phyloP scores from a whole-genome alignment of 257 asterid species.

The Cordia subcordata region DNA sequence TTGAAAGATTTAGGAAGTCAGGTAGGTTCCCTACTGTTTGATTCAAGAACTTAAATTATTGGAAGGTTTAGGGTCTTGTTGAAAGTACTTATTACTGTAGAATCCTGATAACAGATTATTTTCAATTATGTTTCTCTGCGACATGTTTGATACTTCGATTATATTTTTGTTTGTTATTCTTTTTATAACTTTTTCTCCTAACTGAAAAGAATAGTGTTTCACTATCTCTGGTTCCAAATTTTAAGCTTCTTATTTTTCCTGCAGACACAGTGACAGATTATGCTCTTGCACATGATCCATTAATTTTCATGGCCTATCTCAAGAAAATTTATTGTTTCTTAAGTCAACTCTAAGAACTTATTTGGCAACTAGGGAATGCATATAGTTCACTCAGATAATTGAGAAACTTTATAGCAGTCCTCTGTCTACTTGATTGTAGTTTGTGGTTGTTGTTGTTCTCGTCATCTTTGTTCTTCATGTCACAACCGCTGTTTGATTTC shows the following conservation, averaged over 20 bases:
- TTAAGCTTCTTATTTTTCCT: background rate
- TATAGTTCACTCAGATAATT: background rate
- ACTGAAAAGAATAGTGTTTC: background rate
- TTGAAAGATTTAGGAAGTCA: background rate
- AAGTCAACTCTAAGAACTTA: background rate
- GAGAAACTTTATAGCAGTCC: background rate
- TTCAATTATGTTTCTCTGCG: background rate
- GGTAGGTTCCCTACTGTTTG: background rate
- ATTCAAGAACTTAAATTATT: background rate
- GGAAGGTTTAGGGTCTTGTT: no score
- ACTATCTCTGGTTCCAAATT: background rate
- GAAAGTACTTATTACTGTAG: background rate
- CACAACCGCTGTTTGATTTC: background rate
- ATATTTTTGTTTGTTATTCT: background rate
- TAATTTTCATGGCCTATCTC: background rate
- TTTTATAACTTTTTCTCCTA: background rate
- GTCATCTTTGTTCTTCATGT: background rate
- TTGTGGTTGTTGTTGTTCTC: background rate
- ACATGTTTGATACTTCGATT: background rate
- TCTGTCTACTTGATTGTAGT: background rate
- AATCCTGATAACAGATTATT: background rate
- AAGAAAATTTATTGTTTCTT: background rate
- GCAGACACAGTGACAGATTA: no score
- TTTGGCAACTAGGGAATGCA: background rate
- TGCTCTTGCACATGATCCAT: background rate